A percentile compares a stretch with the other conserved stretches of the same genome.
Evolutionary conservation across 2,329 filamentous ascomycete species (phyloP).

Genomic region (Epichloe sylvatica): DNA sequence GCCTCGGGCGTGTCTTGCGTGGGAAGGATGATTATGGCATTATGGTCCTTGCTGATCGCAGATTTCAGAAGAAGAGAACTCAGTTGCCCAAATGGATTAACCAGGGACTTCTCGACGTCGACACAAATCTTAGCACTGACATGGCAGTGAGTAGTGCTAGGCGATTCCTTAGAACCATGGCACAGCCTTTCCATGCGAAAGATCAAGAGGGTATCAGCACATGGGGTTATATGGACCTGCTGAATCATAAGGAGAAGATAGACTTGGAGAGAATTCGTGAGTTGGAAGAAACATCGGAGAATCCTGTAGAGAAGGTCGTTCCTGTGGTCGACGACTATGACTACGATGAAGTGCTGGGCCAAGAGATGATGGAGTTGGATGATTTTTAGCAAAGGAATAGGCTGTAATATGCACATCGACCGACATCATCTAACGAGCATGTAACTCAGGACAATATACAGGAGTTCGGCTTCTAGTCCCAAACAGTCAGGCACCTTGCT

Average conservation of each 20-base stretch:
- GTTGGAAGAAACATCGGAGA: slow-evolving; percentile 32
- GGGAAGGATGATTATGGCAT: slow-evolving; percentile 99
- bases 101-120: slow-evolving; percentile 69
- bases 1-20: slow-evolving; percentile 80
- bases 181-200: slow-evolving; percentile 67
- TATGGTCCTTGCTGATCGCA: slow-evolving; percentile 91
- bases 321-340: slow-evolving; percentile 28
- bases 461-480: neutral
- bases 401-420: neutral
- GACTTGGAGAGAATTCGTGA: slow-evolving; percentile 55
- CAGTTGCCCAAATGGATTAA: slow-evolving; percentile 97
- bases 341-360: slow-evolving; percentile 38
- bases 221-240: slow-evolving; percentile 72
- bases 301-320: slow-evolving; percentile 9
- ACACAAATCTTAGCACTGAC: slow-evolving; percentile 84
- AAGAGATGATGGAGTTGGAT: slow-evolving; percentile 41
- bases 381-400: slow-evolving; percentile 13
- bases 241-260: slow-evolving; percentile 61
- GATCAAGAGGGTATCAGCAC: slow-evolving; percentile 89
- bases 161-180: slow-evolving; percentile 82
- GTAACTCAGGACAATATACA: neutral
- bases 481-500: neutral
- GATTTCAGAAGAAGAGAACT: slow-evolving; percentile 79
- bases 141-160: slow-evolving; percentile 85
- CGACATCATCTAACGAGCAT: neutral